Evolutionary conservation across 2,329 filamentous ascomycete species (phyloP).

Genomic region (Alternaria burnsii): DNA sequence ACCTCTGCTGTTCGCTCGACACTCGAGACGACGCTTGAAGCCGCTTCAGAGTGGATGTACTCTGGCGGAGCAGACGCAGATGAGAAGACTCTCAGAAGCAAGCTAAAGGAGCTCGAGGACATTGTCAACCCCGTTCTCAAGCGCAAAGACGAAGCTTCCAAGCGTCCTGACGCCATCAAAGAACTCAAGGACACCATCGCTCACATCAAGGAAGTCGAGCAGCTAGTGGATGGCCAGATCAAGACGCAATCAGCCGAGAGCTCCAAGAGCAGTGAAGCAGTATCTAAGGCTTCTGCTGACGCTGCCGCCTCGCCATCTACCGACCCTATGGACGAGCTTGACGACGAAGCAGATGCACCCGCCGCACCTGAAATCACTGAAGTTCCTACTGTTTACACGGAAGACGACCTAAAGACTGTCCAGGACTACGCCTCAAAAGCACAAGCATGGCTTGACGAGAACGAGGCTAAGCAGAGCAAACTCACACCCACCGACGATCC

Average conservation of each 20-base stretch:
- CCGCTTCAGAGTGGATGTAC: conserved; percentile 89
- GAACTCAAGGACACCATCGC: conserved; percentile 74
- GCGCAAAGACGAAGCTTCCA: conserved; percentile 74
- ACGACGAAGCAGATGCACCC: conserved; percentile 73
- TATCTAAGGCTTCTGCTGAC: conserved; percentile 54
- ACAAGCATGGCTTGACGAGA: conserved; percentile 77
- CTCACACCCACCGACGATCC: conserved; percentile 71
- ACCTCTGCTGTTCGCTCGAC: conserved; percentile 71
- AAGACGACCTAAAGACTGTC: conserved; percentile 74
- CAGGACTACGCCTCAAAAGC: conserved; percentile 69
- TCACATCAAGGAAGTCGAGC: conserved; percentile 74
- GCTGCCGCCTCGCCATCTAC: conserved; percentile 57
- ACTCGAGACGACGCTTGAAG: conserved; percentile 73
- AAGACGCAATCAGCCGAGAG: conserved; percentile 70
- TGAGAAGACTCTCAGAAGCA: conserved; percentile 76
- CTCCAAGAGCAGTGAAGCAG: conserved; percentile 47
- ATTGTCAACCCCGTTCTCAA: conserved; percentile 80
- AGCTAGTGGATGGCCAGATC: conserved; percentile 75
- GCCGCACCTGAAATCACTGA: conserved; percentile 39
- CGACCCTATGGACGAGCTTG: conserved; percentile 72
- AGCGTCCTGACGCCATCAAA: conserved; percentile 75
- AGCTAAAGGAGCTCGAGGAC: conserved; percentile 77
- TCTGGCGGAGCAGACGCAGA: conserved; percentile 80
- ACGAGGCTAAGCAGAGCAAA: conserved; percentile 66
- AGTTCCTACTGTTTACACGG: conserved; percentile 68